phyloP scores from a whole-genome alignment of 345 rosid species.

The Aurinia saxatilis region DNA sequence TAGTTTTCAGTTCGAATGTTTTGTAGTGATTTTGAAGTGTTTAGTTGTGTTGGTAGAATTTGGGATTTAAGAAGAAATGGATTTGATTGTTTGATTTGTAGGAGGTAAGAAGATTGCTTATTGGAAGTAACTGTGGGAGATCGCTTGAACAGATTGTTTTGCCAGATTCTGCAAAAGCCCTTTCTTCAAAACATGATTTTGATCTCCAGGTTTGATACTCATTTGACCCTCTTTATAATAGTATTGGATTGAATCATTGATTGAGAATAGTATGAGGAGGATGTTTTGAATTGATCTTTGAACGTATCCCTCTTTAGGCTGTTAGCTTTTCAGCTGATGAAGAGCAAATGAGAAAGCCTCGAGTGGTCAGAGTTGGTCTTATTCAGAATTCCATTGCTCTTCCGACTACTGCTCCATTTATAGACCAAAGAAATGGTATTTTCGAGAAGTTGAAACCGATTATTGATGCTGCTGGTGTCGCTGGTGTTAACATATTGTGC shows the following conservation, averaged over 20 bases:
- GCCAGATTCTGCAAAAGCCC: constrained; percentile 45
- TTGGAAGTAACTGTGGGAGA: constrained; percentile 72
- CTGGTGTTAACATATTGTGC: constrained; percentile 88
- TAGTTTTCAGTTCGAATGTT: neutral
- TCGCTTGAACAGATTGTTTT: constrained; percentile 40
- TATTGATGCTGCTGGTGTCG: constrained; percentile 77
- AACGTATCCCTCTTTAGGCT: constrained; percentile 38
- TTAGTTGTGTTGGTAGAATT: neutral
- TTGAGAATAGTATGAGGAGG: neutral
- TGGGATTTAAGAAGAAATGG: neutral
- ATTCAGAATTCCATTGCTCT: constrained; percentile 80
- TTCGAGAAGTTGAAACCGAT: constrained; percentile 63
- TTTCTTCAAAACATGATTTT: constrained; percentile 55
- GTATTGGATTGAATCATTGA: neutral
- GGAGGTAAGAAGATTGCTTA: constrained; percentile 80
- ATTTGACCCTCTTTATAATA: no score
- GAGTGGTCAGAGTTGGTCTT: constrained; percentile 82
- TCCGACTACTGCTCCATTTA: constrained; percentile 69
- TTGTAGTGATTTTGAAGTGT: neutral
- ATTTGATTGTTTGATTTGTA: constrained; percentile 25
- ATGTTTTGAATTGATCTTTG: constrained; percentile 1
- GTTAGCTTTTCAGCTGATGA: constrained; percentile 60
- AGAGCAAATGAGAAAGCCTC: constrained; percentile 65
- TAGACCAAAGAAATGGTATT: constrained; percentile 62
- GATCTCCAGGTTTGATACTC: constrained; percentile 75